Conservation (phyloP, 768 basidiomycete species). For the Leccinellum luteum region DNA sequence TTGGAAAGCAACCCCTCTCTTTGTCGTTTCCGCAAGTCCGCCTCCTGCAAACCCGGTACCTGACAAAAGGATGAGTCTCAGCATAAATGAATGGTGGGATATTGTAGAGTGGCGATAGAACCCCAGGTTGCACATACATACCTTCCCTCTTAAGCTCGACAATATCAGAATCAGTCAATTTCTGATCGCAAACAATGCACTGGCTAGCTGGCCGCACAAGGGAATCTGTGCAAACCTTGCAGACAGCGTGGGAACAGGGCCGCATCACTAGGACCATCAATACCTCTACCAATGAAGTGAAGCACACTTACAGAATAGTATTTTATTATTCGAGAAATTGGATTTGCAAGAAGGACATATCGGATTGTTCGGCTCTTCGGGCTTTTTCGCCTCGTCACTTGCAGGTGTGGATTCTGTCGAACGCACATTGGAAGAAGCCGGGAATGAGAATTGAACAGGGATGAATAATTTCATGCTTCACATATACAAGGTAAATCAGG, state of each 20-base stretch:
- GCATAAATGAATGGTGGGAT: neutral
- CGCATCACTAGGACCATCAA: constrained; percentile 57
- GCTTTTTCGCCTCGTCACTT: constrained; percentile 35
- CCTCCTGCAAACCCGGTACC: constrained; percentile 94
- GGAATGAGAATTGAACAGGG: constrained; percentile 74
- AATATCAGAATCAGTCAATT: constrained; percentile 65
- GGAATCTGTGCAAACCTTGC: constrained; percentile 87
- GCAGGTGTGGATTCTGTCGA: constrained; percentile 40
- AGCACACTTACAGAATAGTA: constrained; percentile 59
- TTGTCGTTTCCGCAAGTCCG: constrained; percentile 87
- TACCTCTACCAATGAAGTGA: neutral
- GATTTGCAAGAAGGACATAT: constrained; percentile 92
- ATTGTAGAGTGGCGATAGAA: neutral
- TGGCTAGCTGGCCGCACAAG: constrained; percentile 75
- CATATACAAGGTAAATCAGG: constrained; percentile 30
- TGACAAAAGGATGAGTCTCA: constrained; percentile 25
- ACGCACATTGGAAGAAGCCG: constrained; percentile 35
- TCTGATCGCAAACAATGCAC: constrained; percentile 83
- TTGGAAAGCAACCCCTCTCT: constrained; percentile 81
- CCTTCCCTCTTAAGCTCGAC: constrained; percentile 90
- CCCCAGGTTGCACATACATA: constrained; percentile 26
- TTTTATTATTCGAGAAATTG: constrained; percentile 71
- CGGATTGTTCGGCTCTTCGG: constrained; percentile 56
- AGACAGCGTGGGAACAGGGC: constrained; percentile 88
- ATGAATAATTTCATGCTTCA: constrained; percentile 82